These are phyloP conservation scores for Calonectria honghensis DNA, from an alignment of 2,329 filamentous ascomycete species.

Conservation along the genomic window DNA sequence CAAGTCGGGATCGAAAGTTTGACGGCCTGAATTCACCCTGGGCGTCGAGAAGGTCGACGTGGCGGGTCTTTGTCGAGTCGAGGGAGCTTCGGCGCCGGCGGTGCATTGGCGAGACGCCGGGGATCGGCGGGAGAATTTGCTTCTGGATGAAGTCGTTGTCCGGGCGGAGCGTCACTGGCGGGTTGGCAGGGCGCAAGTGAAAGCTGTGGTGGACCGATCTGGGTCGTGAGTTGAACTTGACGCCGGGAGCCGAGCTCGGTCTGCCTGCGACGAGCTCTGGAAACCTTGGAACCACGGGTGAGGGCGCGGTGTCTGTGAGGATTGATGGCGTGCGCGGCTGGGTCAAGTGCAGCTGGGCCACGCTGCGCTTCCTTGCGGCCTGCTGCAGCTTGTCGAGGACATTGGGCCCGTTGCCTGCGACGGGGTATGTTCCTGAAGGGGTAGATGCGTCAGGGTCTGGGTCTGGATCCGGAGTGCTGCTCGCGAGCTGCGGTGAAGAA, in stretches of 20 bases:
- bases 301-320: slow-evolving; percentile 40
- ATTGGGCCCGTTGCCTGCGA: slow-evolving; percentile 54
- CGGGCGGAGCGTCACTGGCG: slow-evolving; percentile 42
- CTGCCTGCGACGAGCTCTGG: slow-evolving; percentile 39
- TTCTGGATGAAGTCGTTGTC: slow-evolving; percentile 42
- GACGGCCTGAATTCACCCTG: slow-evolving; percentile 70
- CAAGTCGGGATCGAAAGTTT: slow-evolving; percentile 69
- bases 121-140: slow-evolving; percentile 49
- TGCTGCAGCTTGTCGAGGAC: slow-evolving; percentile 53
- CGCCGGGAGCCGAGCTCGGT: slow-evolving; percentile 49
- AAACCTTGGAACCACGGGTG: slow-evolving; percentile 47
- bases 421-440: slow-evolving; percentile 52
- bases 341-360: slow-evolving; percentile 47
- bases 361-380: slow-evolving; percentile 53
- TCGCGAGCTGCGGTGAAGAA: slow-evolving; percentile 17
- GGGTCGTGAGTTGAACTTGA: slow-evolving; percentile 36
- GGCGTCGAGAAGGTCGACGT: slow-evolving; percentile 75
- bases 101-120: slow-evolving; percentile 46
- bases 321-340: neutral
- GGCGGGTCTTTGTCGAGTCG: slow-evolving; percentile 47
- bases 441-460: slow-evolving; percentile 21
- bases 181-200: slow-evolving; percentile 47
- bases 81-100: slow-evolving; percentile 46
- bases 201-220: slow-evolving; percentile 43
- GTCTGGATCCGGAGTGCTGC: neutral